These are phyloP conservation scores for Phytophthora crassamura DNA, from an alignment of 352 stramenopile genomes.

Conservation along the genomic window DNA sequence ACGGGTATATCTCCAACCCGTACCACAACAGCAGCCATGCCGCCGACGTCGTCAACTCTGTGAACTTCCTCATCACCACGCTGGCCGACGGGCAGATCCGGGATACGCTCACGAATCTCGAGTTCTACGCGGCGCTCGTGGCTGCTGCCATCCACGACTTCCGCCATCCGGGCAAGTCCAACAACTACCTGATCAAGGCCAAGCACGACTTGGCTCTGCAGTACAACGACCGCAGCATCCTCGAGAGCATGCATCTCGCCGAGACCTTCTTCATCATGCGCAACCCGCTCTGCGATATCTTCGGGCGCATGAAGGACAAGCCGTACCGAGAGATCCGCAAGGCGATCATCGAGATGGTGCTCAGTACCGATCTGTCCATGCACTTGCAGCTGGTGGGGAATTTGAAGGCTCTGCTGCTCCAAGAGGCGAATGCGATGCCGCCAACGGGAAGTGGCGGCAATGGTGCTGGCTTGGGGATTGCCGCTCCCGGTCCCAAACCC, in stretches of 20 bases:
- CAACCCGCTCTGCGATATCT: slow-evolving; percentile 78
- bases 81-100: slow-evolving; percentile 76
- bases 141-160: slow-evolving; percentile 89
- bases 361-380: slow-evolving; percentile 86
- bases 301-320: slow-evolving; percentile 80
- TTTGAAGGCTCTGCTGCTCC: slow-evolving; percentile 76
- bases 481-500: slow-evolving; percentile 21
- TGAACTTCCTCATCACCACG: slow-evolving; percentile 80
- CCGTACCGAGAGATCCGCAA: slow-evolving; percentile 83
- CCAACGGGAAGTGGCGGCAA: slow-evolving; percentile 21
- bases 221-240: slow-evolving; percentile 87
- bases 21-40: slow-evolving; percentile 86
- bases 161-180: slow-evolving; percentile 82
- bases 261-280: slow-evolving; percentile 87
- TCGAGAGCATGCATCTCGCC: slow-evolving; percentile 89
- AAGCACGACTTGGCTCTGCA: slow-evolving; percentile 80
- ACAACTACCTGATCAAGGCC: slow-evolving; percentile 87
- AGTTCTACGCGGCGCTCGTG: slow-evolving; percentile 83
- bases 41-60: slow-evolving; percentile 84
- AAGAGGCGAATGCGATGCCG: slow-evolving; percentile 52
- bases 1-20: slow-evolving; percentile 77
- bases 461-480: slow-evolving; percentile 14
- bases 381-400: slow-evolving; percentile 83
- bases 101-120: slow-evolving; percentile 76
- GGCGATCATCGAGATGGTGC: slow-evolving; percentile 90